A percentile compares a stretch with the other conserved stretches of the same genome.
Evolutionary conservation across 179 eudicot species (phyloP).

Genomic region (Drosera spatulata): DNA sequence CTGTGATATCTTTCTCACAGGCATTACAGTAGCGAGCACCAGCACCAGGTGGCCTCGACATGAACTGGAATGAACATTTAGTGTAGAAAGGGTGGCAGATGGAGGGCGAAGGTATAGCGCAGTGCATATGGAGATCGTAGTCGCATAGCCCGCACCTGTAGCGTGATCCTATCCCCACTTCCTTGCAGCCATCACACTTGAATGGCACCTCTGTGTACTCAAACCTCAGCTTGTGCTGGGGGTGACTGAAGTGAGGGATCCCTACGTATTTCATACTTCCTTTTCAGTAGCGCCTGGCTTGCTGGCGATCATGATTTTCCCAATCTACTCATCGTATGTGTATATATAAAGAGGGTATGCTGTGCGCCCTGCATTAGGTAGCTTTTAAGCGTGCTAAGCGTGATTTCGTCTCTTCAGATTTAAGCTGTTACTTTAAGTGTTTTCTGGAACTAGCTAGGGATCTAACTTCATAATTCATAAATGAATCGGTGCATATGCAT

Average conservation of each 20-base stretch:
- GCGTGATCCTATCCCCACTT: constrained; percentile 20
- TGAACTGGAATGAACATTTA: constrained; percentile 22
- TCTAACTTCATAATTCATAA: no score
- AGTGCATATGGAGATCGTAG: constrained; percentile 19
- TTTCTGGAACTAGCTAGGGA: no score
- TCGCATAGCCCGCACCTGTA: constrained; percentile 17
- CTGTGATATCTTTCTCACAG: constrained; percentile 54
- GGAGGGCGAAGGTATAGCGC: constrained; percentile 9
- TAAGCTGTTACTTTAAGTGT: no score
- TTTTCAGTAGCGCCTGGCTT: neutral
- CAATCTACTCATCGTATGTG: no score
- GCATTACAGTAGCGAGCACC: constrained; percentile 75
- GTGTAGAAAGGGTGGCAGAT: constrained; percentile 22
- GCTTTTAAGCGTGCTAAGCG: no score
- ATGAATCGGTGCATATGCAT: no score
- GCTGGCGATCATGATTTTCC: no score
- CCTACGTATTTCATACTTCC: constrained; percentile 49
- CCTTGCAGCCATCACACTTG: constrained; percentile 28
- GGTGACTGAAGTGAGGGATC: constrained; percentile 6
- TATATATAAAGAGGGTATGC: no score
- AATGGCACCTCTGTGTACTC: constrained; percentile 20
- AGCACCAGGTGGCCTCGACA: constrained; percentile 45
- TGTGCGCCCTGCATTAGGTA: no score
- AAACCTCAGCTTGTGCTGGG: constrained; percentile 19
- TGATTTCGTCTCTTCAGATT: no score